Percentiles rank a stretch among this genome's conserved stretches.
Conservation (phyloP, 139 green algal genomes). For the Pedinophyceae sp. region DNA sequence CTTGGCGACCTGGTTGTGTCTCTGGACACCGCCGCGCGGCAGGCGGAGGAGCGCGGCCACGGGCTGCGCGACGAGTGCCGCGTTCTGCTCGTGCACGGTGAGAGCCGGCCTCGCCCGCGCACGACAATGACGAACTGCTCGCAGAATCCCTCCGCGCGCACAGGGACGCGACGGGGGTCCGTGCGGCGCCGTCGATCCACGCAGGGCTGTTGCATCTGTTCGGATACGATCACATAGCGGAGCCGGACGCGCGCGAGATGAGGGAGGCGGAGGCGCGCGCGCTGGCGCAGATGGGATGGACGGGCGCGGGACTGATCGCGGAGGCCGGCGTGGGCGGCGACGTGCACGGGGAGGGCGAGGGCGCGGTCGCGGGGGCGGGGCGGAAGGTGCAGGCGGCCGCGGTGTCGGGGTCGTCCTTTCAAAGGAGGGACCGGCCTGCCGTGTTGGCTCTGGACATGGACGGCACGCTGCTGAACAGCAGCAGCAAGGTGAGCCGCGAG, state of each 20-base stretch:
- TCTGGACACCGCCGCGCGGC: slow-evolving; percentile 69
- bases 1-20: slow-evolving; percentile 87
- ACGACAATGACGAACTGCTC: too few relatives aligned
- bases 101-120: too few relatives aligned
- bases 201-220: slow-evolving; percentile 81
- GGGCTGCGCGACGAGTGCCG: slow-evolving; percentile 52
- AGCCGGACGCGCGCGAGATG: slow-evolving; percentile 45
- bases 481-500: slow-evolving; percentile 30
- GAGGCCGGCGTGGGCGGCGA: slow-evolving; percentile 2
- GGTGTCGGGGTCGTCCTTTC: too few relatives aligned
- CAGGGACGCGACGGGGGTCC: too few relatives aligned
- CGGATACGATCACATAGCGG: slow-evolving; percentile 83
- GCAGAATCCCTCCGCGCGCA: too few relatives aligned
- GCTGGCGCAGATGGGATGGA: slow-evolving; percentile 51
- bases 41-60: slow-evolving; percentile 63
- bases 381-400: slow-evolving; percentile 1
- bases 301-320: slow-evolving; percentile 49
- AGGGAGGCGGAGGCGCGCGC: slow-evolving; percentile 40
- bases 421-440: too few relatives aligned
- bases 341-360: slow-evolving; percentile 2
- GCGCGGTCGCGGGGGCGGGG: not conserved
- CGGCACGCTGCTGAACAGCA: slow-evolving; percentile 59
- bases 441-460: slow-evolving; percentile 70
- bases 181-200: too few relatives aligned
- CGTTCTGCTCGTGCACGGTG: slow-evolving; percentile 86